These are phyloP conservation scores for Volutella citrinella DNA, from an alignment of 2,329 filamentous ascomycete species.

Conservation along the genomic window DNA sequence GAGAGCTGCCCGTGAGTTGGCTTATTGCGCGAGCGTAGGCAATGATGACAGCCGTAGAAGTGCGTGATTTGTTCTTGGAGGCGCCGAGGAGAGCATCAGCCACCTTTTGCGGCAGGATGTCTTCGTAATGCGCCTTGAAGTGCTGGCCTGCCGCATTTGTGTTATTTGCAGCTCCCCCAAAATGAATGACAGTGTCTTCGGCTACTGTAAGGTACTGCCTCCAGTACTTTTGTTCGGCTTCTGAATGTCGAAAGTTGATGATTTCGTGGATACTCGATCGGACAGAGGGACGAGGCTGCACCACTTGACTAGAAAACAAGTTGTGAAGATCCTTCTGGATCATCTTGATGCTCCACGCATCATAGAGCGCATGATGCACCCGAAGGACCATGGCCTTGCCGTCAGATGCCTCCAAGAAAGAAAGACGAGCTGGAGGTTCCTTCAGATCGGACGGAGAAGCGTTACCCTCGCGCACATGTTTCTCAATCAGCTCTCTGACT, in stretches of 20 bases:
- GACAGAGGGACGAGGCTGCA: neutral
- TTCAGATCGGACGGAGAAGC: slow-evolving; percentile 11
- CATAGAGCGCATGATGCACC: slow-evolving; percentile 22
- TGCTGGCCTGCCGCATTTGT: slow-evolving; percentile 6
- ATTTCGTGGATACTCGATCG: neutral
- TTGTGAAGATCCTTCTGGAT: slow-evolving; percentile 14
- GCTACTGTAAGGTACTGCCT: no score
- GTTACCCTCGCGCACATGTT: slow-evolving; percentile 12
- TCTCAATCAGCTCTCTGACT: no score
- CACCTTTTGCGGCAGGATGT: neutral
- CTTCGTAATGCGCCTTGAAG: slow-evolving; percentile 5
- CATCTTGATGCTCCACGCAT: slow-evolving; percentile 26
- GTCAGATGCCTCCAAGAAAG: slow-evolving; percentile 15
- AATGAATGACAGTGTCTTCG: no score
- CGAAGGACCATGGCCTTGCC: slow-evolving; percentile 20
- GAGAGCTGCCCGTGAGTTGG: no score
- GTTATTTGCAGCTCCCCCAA: no score
- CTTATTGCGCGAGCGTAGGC: no score
- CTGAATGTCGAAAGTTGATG: no score
- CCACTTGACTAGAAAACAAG: neutral
- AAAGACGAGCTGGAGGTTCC: slow-evolving; percentile 14
- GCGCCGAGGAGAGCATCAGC: neutral
- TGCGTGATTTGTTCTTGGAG: slow-evolving; percentile 6
- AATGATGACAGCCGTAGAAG: slow-evolving; percentile 8
- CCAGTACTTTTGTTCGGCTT: no score